These are phyloP conservation scores for Chalciporus sphaerocephalus DNA, from an alignment of 768 basidiomycete species.

Conservation along the genomic window DNA sequence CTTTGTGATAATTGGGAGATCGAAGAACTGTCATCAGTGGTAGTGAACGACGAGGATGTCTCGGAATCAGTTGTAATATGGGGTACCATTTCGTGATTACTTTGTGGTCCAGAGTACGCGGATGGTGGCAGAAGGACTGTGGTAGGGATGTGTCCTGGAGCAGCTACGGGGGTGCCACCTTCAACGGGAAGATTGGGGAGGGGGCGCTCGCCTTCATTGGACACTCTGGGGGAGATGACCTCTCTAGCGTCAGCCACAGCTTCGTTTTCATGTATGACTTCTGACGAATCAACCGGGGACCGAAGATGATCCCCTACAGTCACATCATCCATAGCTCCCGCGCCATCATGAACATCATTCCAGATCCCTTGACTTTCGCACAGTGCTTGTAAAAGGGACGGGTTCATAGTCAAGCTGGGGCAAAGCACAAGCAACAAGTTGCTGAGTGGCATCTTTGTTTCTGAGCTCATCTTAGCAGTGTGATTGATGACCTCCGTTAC, in stretches of 20 bases:
- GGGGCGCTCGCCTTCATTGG: slow-evolving; percentile 18
- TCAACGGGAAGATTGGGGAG: slow-evolving; percentile 25
- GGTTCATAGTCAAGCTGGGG: slow-evolving; percentile 79
- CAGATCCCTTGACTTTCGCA: slow-evolving; percentile 72
- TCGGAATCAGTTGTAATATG: slow-evolving; percentile 15
- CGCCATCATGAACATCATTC: slow-evolving; percentile 31
- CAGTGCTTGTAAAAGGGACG: slow-evolving; percentile 63
- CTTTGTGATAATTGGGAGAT: slow-evolving; percentile 28
- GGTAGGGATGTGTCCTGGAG: slow-evolving; percentile 1
- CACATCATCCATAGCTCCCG: slow-evolving; percentile 7
- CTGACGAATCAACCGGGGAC: neutral
- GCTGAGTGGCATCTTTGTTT: slow-evolving; percentile 90
- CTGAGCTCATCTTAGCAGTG: slow-evolving; percentile 60
- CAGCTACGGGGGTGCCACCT: neutral
- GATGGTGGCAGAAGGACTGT: slow-evolving; percentile 5
- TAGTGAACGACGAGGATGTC: slow-evolving; percentile 22
- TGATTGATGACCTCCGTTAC: slow-evolving; percentile 75
- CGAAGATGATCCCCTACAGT: slow-evolving; percentile 1
- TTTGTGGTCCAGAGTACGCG: slow-evolving; percentile 2
- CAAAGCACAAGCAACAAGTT: slow-evolving; percentile 87
- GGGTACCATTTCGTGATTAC: neutral
- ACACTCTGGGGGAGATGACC: slow-evolving; percentile 2
- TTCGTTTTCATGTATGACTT: neutral
- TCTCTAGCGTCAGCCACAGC: neutral
- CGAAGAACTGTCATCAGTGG: slow-evolving; percentile 32